phyloP scores from a whole-genome alignment of 2,329 filamentous ascomycete species.

The Aureobasidium sp. region DNA sequence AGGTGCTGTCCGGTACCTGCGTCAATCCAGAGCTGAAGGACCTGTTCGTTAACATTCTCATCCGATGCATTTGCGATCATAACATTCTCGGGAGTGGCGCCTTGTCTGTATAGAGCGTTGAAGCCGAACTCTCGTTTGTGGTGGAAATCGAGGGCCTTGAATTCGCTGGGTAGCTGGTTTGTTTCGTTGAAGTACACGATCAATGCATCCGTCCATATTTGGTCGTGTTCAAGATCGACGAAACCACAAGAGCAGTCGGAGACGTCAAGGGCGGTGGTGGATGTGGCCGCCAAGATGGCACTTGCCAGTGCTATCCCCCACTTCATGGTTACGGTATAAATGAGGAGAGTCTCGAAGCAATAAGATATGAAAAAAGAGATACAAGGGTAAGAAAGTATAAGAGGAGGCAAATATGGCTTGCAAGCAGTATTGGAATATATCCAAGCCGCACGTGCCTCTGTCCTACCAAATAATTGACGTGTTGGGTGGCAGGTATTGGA shows the following conservation, averaged over 20 bases:
- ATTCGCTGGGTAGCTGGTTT: conserved; percentile 27
- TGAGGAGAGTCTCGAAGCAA: neutral
- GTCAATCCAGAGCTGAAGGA: conserved; percentile 5
- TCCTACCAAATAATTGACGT: neutral
- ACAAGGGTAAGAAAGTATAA: neutral
- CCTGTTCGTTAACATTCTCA: conserved; percentile 1
- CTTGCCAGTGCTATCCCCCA: conserved; percentile 1
- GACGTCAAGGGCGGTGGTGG: neutral
- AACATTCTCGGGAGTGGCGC: conserved; percentile 36
- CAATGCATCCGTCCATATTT: conserved; percentile 42
- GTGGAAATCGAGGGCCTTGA: conserved; percentile 35
- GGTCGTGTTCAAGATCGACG: conserved; percentile 32
- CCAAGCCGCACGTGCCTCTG: neutral
- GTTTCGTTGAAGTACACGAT: conserved; percentile 49
- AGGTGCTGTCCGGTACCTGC: conserved; percentile 28
- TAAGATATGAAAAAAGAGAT: neutral
- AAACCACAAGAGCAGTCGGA: conserved; percentile 41
- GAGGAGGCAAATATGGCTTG: neutral
- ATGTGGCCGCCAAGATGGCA: conserved; percentile 4
- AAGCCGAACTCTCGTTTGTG: conserved; percentile 43
- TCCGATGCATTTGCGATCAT: neutral
- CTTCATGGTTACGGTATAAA: conserved; percentile 5
- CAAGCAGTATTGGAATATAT: neutral
- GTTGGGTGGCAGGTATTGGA: neutral
- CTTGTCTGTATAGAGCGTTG: conserved; percentile 40